phyloP scores from a whole-genome alignment of 1,284 basidiomycete genomes.

The Caloboletus firmus region DNA sequence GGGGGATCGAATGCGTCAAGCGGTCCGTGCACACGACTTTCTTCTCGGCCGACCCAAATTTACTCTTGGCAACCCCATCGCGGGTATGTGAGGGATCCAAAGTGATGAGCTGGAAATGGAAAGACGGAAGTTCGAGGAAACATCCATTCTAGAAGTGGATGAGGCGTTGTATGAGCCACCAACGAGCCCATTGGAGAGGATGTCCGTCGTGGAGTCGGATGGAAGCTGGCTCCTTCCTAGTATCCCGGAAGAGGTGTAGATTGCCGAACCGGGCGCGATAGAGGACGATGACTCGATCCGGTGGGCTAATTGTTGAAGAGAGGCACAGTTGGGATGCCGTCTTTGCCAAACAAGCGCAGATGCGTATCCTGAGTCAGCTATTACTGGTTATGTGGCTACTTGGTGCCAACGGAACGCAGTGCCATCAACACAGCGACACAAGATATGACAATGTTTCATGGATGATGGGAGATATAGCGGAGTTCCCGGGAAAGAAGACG shows the following conservation, averaged over 20 bases:
- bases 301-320: conserved; percentile 9
- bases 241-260: conserved; percentile 2
- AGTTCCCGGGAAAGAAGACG: neutral
- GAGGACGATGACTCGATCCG: conserved; percentile 12
- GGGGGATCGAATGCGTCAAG: neutral
- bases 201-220: conserved; percentile 11
- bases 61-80: neutral
- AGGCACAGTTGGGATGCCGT: neutral
- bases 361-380: neutral
- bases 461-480: conserved; percentile 15
- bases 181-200: neutral
- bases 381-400: neutral
- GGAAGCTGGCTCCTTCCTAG: conserved; percentile 1
- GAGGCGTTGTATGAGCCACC: neutral
- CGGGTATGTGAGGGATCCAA: conserved; percentile 9
- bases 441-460: neutral
- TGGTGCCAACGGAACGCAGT: neutral
- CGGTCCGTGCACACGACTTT: conserved; percentile 1
- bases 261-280: conserved; percentile 13
- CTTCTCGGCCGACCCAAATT: conserved; percentile 4
- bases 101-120: conserved; percentile 18
- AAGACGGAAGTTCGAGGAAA: conserved; percentile 21
- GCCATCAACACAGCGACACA: neutral
- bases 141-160: conserved; percentile 17
- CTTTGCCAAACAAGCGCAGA: neutral